Evolutionary conservation across 1,139 yeast genomes (phyloP).

Genomic region (Yamadazyma taylorii): DNA sequence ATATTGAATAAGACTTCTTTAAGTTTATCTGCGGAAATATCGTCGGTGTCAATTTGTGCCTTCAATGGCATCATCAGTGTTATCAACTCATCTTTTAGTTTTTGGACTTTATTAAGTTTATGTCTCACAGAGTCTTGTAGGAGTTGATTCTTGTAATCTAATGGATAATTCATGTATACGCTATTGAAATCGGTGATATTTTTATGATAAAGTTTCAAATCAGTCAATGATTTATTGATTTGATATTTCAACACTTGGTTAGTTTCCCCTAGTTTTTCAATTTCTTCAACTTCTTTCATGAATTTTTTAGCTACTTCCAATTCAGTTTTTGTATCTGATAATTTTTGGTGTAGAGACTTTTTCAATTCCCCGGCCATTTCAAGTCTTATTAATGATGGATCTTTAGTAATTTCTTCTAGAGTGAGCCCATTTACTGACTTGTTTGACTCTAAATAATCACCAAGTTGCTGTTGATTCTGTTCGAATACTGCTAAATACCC

Average conservation of each 20-base stretch:
- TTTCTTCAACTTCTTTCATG: slow-evolving; percentile 1
- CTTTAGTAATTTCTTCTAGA: no score
- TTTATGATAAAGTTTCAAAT: slow-evolving; percentile 7
- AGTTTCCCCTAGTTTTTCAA: slow-evolving; percentile 3
- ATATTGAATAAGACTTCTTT: slow-evolving; percentile 24
- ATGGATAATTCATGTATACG: slow-evolving; percentile 17
- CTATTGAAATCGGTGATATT: background rate
- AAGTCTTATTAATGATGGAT: no score
- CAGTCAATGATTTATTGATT: slow-evolving; percentile 11
- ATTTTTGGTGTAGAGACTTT: background rate
- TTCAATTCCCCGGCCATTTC: background rate
- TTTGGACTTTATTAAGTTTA: slow-evolving; percentile 19
- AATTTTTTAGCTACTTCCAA: background rate
- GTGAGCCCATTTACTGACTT: no score
- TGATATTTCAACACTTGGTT: slow-evolving; percentile 9
- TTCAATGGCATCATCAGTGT: slow-evolving; percentile 28
- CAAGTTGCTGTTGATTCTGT: slow-evolving; percentile 2
- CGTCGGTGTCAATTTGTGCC: slow-evolving; percentile 10
- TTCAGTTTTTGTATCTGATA: no score
- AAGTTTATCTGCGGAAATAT: background rate
- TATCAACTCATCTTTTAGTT: slow-evolving; percentile 20
- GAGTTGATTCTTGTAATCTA: slow-evolving; percentile 23
- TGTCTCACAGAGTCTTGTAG: slow-evolving; percentile 20
- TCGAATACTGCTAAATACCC: slow-evolving; percentile 13
- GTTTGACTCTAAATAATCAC: background rate